These are phyloP conservation scores for Epichloe glyceriae DNA, from an alignment of 2,329 filamentous ascomycete species.

Conservation along the genomic window DNA sequence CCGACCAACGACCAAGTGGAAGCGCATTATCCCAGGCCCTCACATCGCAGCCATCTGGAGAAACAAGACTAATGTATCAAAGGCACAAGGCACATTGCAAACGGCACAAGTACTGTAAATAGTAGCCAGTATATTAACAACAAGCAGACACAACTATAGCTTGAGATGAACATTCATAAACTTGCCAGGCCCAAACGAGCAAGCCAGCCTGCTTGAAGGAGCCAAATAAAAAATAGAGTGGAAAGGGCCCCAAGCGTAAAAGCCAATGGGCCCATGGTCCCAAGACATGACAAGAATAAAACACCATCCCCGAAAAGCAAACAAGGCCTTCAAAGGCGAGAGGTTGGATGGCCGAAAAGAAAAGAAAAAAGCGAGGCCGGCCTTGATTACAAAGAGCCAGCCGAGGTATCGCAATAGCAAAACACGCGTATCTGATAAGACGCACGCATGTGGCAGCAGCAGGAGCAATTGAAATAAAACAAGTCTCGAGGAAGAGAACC, in stretches of 20 bases:
- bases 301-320: not conserved
- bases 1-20: too few species aligned
- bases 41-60: too few species aligned
- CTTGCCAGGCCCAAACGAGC: not conserved
- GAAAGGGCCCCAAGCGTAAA: not conserved
- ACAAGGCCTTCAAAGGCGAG: not conserved
- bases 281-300: not conserved
- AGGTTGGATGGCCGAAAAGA: not conserved
- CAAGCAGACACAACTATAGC: not conserved
- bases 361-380: slow-evolving; percentile 1
- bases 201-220: not conserved
- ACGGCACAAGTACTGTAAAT: not conserved
- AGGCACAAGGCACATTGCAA: not conserved
- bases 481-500: not conserved
- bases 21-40: too few species aligned
- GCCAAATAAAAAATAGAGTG: not conserved
- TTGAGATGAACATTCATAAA: not conserved
- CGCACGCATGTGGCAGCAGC: not conserved
- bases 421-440: slow-evolving; percentile 1
- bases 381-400: slow-evolving; percentile 6
- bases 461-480: not conserved
- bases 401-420: slow-evolving; percentile 9
- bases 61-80: too few species aligned
- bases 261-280: not conserved
- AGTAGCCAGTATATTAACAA: not conserved